Evolutionary conservation across 805 yeast genomes (phyloP).

Genomic region (Ogataea methylovora): DNA sequence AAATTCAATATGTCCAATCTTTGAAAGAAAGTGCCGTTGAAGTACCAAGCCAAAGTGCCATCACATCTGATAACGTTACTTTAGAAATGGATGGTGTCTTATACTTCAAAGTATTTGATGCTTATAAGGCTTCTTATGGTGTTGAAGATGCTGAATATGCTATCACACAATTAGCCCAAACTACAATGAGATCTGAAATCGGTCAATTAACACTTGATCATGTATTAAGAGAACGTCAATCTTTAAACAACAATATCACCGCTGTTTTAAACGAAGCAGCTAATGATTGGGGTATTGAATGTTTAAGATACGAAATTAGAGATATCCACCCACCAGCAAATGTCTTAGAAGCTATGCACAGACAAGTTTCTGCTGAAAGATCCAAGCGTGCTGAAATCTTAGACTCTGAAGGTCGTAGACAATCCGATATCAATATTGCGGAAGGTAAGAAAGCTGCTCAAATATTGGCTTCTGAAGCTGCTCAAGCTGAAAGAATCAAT

Average conservation of each 20-base stretch:
- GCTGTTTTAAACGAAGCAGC: slow-evolving; percentile 81
- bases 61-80: slow-evolving; percentile 80
- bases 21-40: slow-evolving; percentile 81
- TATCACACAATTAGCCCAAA: slow-evolving; percentile 77
- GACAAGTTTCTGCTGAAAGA: slow-evolving; percentile 83
- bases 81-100: slow-evolving; percentile 80
- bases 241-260: slow-evolving; percentile 66
- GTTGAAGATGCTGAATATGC: slow-evolving; percentile 87
- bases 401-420: slow-evolving; percentile 80
- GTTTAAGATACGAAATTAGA: slow-evolving; percentile 78
- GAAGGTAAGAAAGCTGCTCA: slow-evolving; percentile 72
- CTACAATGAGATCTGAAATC: slow-evolving; percentile 86
- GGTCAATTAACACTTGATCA: slow-evolving; percentile 77
- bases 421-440: slow-evolving; percentile 72
- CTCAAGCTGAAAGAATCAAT: slow-evolving; percentile 53
- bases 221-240: slow-evolving; percentile 70
- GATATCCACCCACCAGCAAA: slow-evolving; percentile 84
- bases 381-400: slow-evolving; percentile 82
- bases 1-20: slow-evolving; percentile 74
- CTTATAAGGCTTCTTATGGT: slow-evolving; percentile 81
- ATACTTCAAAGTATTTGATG: slow-evolving; percentile 69
- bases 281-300: slow-evolving; percentile 76
- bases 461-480: slow-evolving; percentile 72
- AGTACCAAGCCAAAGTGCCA: slow-evolving; percentile 77
- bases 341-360: slow-evolving; percentile 85